Evolutionary conservation across 78 protist species (phyloP).

Genomic region (Monosiga brevicollis): DNA sequence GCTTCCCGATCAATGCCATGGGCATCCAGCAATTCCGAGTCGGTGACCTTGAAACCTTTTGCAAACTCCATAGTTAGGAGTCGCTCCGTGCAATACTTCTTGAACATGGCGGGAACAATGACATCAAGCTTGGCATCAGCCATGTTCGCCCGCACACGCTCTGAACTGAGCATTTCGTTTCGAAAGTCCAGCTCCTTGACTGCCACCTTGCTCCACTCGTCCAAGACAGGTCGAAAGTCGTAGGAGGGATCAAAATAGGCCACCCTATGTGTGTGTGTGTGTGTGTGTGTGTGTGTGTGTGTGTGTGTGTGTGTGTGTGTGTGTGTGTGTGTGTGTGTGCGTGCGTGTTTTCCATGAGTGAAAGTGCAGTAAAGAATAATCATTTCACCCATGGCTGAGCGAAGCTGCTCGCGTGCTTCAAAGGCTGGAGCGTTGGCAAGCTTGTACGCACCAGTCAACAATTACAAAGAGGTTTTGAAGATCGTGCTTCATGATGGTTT

Average conservation of each 20-base stretch:
- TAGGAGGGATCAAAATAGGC: constrained; percentile 1
- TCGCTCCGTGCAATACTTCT: background rate
- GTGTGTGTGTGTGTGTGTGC: no score
- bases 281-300: no score
- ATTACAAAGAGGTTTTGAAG: background rate
- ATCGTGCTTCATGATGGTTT: constrained; percentile 3
- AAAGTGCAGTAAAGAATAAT: no score
- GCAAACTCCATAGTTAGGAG: constrained; percentile 31
- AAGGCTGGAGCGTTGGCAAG: no score
- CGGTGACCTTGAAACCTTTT: constrained; percentile 18
- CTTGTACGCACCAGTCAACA: background rate
- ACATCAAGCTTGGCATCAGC: background rate
- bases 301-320: no score
- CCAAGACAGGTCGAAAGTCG: constrained; percentile 3
- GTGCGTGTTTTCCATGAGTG: no score
- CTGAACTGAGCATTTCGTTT: background rate
- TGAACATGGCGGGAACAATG: constrained; percentile 1
- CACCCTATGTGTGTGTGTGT: background rate
- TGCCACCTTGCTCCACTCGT: background rate
- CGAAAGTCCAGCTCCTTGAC: constrained; percentile 25
- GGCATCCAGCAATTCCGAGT: background rate
- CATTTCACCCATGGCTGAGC: no score
- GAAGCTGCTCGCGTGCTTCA: no score
- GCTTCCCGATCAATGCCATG: background rate
- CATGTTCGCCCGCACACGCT: background rate